Conservation (phyloP, 163 green algal species). For the Volvox carteri region DNA sequence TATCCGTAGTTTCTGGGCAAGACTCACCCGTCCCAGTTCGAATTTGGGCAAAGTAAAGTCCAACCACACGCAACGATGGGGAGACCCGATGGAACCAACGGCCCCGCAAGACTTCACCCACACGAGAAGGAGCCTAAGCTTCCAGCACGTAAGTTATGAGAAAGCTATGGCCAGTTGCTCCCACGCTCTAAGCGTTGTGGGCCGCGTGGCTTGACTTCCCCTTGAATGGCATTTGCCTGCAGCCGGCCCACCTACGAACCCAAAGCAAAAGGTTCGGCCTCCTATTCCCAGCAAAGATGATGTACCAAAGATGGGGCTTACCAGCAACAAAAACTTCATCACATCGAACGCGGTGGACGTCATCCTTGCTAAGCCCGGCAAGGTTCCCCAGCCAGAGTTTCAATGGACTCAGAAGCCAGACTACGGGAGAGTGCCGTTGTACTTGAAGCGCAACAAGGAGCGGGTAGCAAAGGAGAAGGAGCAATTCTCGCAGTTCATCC, state of each 20-base stretch:
- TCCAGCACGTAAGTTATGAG: slow-evolving; percentile 74
- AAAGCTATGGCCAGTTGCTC: too few relatives aligned
- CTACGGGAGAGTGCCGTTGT: slow-evolving; percentile 73
- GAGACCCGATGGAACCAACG: slow-evolving; percentile 67
- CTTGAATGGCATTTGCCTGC: neutral
- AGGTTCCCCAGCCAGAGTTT: slow-evolving; percentile 74
- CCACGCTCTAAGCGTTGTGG: neutral
- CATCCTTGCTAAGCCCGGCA: slow-evolving; percentile 79
- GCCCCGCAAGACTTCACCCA: slow-evolving; percentile 61
- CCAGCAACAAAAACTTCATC: slow-evolving; percentile 90
- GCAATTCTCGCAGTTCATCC: slow-evolving; percentile 74
- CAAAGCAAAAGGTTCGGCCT: slow-evolving; percentile 79
- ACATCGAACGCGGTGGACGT: slow-evolving; percentile 85
- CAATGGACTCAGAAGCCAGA: slow-evolving; percentile 68
- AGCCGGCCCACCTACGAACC: slow-evolving; percentile 66
- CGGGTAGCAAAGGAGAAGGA: slow-evolving; percentile 73
- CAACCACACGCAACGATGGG: slow-evolving; percentile 73
- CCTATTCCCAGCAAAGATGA: slow-evolving; percentile 78
- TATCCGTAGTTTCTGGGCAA: slow-evolving; percentile 68
- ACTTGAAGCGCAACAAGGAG: slow-evolving; percentile 71
- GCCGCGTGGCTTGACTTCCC: slow-evolving; percentile 1
- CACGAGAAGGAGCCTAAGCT: slow-evolving; percentile 79
- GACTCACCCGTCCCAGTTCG: slow-evolving; percentile 63
- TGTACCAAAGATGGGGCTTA: slow-evolving; percentile 79
- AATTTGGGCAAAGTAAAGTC: slow-evolving; percentile 71